phyloP scores from a whole-genome alignment of 78 protist species.

The Dictyostelium intermedium region DNA sequence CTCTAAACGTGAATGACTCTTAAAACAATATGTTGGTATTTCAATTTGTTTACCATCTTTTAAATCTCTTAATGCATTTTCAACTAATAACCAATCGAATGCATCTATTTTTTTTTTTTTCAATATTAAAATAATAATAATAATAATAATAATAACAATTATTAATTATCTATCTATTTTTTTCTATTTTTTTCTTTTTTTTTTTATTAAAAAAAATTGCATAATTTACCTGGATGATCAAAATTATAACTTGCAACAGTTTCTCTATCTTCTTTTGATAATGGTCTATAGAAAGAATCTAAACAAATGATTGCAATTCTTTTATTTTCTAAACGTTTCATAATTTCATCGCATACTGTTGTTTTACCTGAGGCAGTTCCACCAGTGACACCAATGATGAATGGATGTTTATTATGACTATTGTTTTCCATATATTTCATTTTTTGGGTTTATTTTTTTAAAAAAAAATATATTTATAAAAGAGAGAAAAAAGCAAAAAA shows the following conservation, averaged over 20 bases:
- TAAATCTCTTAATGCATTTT: slow-evolving; percentile 44
- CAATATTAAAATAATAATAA: background rate
- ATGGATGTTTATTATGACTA: slow-evolving; percentile 25
- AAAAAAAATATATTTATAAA: background rate
- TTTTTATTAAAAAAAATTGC: background rate
- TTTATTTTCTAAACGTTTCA: slow-evolving; percentile 43
- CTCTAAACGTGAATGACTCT: slow-evolving; percentile 72
- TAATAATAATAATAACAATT: no score
- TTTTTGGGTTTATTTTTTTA: no score
- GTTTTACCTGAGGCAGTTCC: slow-evolving; percentile 88
- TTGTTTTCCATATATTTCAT: background rate
- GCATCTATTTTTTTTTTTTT: slow-evolving; percentile 40
- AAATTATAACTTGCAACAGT: slow-evolving; percentile 71
- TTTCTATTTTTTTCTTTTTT: background rate
- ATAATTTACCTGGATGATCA: slow-evolving; percentile 80
- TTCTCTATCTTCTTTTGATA: slow-evolving; percentile 17
- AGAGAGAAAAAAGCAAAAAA: background rate
- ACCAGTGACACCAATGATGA: slow-evolving; percentile 82
- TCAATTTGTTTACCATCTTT: slow-evolving; percentile 51
- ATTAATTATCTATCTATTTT: background rate
- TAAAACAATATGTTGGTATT: slow-evolving; percentile 83
- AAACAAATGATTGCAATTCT: slow-evolving; percentile 57
- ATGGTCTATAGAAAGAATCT: slow-evolving; percentile 56
- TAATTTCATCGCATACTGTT: slow-evolving; percentile 78
- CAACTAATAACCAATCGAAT: slow-evolving; percentile 69